Evolutionary conservation across 225 moss, liverwort and hornwort species (phyloP), one percentile per base, ranked within the genome.

Genomic region (Climacium dendroides): DNA sequence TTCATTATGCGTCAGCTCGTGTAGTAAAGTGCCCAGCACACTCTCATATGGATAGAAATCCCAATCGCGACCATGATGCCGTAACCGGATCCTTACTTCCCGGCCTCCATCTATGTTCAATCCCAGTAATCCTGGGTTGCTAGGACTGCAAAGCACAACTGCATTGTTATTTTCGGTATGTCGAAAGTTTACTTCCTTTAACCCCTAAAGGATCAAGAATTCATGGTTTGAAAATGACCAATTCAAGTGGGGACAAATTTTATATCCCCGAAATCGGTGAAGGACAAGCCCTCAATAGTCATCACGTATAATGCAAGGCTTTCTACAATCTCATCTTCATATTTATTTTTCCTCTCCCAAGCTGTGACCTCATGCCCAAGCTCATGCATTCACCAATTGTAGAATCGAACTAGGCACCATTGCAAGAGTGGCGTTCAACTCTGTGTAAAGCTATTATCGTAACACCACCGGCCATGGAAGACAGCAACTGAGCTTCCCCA

Each of bases 71-170:
- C 87, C 93, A 87, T 93, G 92, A 81, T 91, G 93, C 63, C 99
- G 90, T 35, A 99, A 89, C 81, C 99, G 94, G 80, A 99, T 94
- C 85, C 97, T 93, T 50, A 99, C 95, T 91, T 99, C 96, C 72
- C 95, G 95, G 20, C 99, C 99, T 79, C 95, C 94, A 82, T 96
- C 97, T 65, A 99, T 97, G 85, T 99, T 99, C 87, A 99, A 92
- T 80, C 99, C 99, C 82, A 99, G 79, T 64, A 99, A 88, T 80
- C 95, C 93, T 70, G 95, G 94, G 89, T 99, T 95, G 87, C 84
- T 94, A 30, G 99, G 99, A 89, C 97, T 97, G 94, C 86, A 91
- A 72, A 47, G 83, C 73, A 63, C 71, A 84, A 74, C 26, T 47
- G 45, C 79, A 61, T 60, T 69, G 48, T 88, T 74, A 87, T 45